Evolutionary conservation across 257 asterid genomes (phyloP), one percentile per base, ranked within the genome.

Genomic region (Perilla frutescens): DNA sequence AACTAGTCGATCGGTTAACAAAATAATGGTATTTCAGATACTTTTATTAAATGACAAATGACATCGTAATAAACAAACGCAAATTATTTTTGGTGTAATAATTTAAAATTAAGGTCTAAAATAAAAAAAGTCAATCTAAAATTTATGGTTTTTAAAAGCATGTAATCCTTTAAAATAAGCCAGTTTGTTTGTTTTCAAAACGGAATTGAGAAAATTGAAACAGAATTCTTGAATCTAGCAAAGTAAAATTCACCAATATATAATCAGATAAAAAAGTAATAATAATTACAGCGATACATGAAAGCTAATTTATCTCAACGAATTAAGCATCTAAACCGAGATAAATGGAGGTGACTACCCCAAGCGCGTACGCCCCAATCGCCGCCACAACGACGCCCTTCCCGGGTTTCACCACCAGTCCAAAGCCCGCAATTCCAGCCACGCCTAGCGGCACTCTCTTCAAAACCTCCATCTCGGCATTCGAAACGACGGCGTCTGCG

Each of bases 361-460:
- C 94, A 11, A 90, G 86, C 82, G 92, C 91, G 88, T 90, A 89
- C 1, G 90, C 89, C 49, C 89, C 98, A 84, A 90, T 76, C 88
- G 81, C 92, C 78, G 91, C 87, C 45, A 63, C 91, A 49, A 87
- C 73, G n/a, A 86, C 74, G 56, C 62, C 87, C 69, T 75, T 90
- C 5, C 87, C 85, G 2, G 94, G 88, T 73, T 75, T 83, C 39
- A 86, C 80, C 55, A 86, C 79, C 81, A 68, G 76, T 73, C 92
- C 92, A 8, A 92, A 59, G 1, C 96, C 92, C 60, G 86, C 91
- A 54, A 92, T 90, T 13, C 94, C 96, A 5, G 80, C 88, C 56
- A 49, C 86, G 7, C 98, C 96, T n/a, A 90, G 43, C 44, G 96
- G 90, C 56, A 92, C 72, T 37, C 70, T 51, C 86, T 81, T 90